Conservation (phyloP, 345 rosid genomes). For the Syzygium oleosum region DNA sequence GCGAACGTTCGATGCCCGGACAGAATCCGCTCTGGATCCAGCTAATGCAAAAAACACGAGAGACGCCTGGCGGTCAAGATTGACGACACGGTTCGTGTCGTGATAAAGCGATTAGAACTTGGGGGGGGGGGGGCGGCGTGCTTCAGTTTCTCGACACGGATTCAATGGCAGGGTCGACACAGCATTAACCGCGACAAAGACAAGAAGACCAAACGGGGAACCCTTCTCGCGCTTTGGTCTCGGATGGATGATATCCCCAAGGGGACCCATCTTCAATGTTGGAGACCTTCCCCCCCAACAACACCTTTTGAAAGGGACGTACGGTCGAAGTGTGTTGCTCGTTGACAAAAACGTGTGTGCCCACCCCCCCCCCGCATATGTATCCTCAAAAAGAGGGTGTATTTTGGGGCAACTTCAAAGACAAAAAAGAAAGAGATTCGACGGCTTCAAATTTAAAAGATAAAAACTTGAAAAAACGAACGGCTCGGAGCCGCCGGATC, state of each 20-base stretch:
- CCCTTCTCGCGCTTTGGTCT: accelerated
- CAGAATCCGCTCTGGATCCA: background rate
- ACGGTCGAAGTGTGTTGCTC: background rate
- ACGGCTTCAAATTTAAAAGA: background rate
- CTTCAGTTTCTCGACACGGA: background rate
- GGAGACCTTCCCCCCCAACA: no score
- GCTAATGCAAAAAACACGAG: background rate
- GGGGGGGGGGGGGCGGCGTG: no score
- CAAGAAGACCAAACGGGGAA: background rate
- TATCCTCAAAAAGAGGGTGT: background rate
- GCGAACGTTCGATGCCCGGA: background rate
- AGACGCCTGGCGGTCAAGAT: background rate
- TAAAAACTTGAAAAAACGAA: no score
- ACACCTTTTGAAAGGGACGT: no score
- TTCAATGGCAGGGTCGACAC: background rate
- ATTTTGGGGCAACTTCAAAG: background rate
- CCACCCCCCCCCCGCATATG: background rate
- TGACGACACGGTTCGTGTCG: background rate
- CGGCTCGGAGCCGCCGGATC: background rate
- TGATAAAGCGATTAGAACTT: no score
- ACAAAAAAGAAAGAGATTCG: background rate
- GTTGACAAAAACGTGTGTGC: background rate
- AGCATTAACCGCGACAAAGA: background rate
- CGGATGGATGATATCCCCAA: no score
- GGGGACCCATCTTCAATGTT: no score